Base-by-base conservation (phyloP, 176 grass and related monocot species). In the Aegilops tauschii region DNA sequence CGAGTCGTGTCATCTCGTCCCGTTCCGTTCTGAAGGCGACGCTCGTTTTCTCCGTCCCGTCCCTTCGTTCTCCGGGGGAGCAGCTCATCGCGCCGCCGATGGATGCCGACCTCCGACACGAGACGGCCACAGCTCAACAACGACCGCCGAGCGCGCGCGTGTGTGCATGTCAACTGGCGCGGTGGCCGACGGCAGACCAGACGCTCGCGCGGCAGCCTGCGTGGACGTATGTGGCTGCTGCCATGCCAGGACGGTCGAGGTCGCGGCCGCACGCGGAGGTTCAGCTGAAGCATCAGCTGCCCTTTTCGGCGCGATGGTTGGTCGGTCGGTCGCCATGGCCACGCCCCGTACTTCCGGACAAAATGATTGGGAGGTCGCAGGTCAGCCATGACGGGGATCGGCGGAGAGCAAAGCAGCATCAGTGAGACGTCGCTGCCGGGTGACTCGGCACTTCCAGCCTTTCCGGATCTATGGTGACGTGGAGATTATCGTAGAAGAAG, bases 101-200 rank as follows among this genome's bases (percentile, higher is more conserved):
- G 5, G 81, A 73, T 23, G 74, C 40, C 23, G 82, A 89, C 66
- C 14, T 74, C 81, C 82, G 67, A 25, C 82, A 76, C 42, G 11
- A 37, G 54, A 65, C 18, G 77, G 39, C 16, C 39, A 37, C 66
- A 40, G 69, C 36, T n/a, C 69, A 72, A 72, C 69, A 5, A 17
- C 75, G 29, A n/a, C 75, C 27, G 69, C 65, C 1, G 21, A 12
- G 4, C 36, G 28, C 80, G 31, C 9, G 40, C 9, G 9, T 8
- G 40, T 42, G 7, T 8, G 34, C 34, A 35, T 35, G 36, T 25
- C 23, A 25, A 25, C 23, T 39, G 7, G 67, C n/a, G 16, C 49
- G 49, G 49, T 52, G 49, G 49, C 49, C 49, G 49, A 52, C 49
- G 49, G 49, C 49, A 16, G 49, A 17, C 49, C 49, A 52, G 49